Percentiles rank a stretch among this genome's conserved stretches.
Conservation (phyloP, 306 rosid species). For the Vachellia collinsii region DNA sequence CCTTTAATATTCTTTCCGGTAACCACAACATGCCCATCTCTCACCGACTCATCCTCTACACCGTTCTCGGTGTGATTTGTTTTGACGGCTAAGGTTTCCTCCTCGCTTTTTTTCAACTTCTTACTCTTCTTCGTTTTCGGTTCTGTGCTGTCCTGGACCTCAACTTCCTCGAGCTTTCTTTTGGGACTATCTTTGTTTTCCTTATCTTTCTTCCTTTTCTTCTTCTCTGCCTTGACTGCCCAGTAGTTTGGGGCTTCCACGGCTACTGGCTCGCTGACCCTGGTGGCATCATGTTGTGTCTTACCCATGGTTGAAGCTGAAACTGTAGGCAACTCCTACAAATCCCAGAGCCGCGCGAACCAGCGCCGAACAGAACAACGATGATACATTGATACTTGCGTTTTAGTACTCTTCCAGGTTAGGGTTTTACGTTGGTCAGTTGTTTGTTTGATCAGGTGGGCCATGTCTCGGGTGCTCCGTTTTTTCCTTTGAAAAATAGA, state of each 20-base stretch:
- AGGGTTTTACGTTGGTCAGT: constrained; percentile 62
- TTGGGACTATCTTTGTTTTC: constrained; percentile 52
- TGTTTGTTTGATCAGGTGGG: background rate
- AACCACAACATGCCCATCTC: constrained; percentile 58
- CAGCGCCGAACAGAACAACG: constrained; percentile 13
- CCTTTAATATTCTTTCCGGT: constrained; percentile 65
- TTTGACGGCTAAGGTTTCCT: constrained; percentile 25
- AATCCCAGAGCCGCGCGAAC: constrained; percentile 31
- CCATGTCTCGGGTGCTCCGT: too few species aligned
- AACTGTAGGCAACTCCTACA: background rate
- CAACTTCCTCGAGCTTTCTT: constrained; percentile 52
- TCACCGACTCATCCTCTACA: constrained; percentile 37
- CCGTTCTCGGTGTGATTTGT: background rate
- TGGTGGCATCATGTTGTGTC: constrained; percentile 49
- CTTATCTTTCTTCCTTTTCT: constrained; percentile 51
- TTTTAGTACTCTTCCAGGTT: constrained; percentile 30
- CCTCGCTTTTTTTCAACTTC: constrained; percentile 41
- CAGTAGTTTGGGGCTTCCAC: constrained; percentile 30
- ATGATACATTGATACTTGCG: background rate
- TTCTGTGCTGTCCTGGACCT: constrained; percentile 39
- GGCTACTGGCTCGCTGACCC: constrained; percentile 47
- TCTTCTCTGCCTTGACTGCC: constrained; percentile 53
- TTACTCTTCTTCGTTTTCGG: constrained; percentile 52
- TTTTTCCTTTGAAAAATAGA: too few species aligned
- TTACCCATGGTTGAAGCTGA: constrained; percentile 60